phyloP scores from a whole-genome alignment of 257 asterid species.

The Voacanga thouarsii region DNA sequence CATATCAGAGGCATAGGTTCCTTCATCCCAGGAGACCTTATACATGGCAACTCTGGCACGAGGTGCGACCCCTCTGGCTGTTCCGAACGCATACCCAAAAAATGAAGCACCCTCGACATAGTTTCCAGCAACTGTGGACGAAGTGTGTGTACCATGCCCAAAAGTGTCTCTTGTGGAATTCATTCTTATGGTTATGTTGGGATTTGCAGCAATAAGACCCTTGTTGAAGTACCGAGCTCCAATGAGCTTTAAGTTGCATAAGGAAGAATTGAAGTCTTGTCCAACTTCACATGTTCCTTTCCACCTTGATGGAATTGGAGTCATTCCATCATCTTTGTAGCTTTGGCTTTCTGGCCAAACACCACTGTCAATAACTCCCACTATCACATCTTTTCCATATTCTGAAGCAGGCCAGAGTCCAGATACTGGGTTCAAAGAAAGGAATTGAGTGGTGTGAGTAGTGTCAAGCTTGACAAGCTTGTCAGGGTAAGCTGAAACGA shows the following conservation, averaged over 20 bases:
- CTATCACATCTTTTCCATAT: constrained; percentile 10
- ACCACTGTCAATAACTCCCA: constrained; percentile 14
- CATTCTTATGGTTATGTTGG: background rate
- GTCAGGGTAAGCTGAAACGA: constrained; percentile 35
- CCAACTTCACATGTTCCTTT: constrained; percentile 17
- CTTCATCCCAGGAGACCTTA: background rate
- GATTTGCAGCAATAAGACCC: constrained; percentile 5
- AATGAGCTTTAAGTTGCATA: constrained; percentile 12
- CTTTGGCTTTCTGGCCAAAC: constrained; percentile 20
- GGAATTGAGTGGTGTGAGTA: constrained; percentile 5
- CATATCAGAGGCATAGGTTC: constrained; percentile 3
- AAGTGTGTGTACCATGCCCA: constrained; percentile 20
- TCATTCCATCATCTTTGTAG: constrained; percentile 15
- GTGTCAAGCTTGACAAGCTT: constrained; percentile 20
- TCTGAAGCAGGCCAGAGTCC: constrained; percentile 5
- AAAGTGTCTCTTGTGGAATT: constrained; percentile 15
- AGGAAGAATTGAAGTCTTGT: constrained; percentile 7
- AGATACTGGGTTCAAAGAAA: background rate
- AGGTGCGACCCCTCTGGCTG: constrained; percentile 20
- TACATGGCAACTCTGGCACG: constrained; percentile 17
- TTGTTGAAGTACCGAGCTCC: constrained; percentile 8
- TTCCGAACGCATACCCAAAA: constrained; percentile 21
- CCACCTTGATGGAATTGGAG: constrained; percentile 12
- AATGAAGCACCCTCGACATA: constrained; percentile 18
- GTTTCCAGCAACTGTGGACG: constrained; percentile 15